Base-by-base conservation (phyloP, 202 grass and related monocot genomes). In the Zizania palustris region DNA sequence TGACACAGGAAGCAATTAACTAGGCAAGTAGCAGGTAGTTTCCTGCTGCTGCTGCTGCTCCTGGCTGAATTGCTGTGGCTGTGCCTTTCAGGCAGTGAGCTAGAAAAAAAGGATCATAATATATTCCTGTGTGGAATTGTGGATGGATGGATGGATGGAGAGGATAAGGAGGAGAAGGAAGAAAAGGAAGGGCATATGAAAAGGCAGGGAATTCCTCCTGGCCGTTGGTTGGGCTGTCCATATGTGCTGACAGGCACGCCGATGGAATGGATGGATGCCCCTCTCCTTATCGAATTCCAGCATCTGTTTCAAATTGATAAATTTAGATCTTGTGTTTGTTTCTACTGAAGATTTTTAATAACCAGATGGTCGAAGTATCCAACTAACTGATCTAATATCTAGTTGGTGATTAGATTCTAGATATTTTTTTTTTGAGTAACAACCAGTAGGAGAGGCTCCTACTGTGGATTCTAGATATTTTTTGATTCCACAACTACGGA, bases 191-290 rank as follows among this genome's bases (percentile, higher is more conserved):
- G 55, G 46, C 55, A 50, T 78, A 73, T 80, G 72, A 65, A 75
- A 80, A 73, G 64, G 72, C 68, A 49, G 67, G 81, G 43, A 85
- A 81, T 77, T 75, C 39, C 67, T 65, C 58, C 11, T 73, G 53
- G 54, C 77, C 85, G 79, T 77, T 71, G 72, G 72, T 82, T 63
- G 78, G 77, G 48, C 80, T 73, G 85, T 88, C 77, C 43, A 55
- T 41, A 20, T 65, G 15, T 35, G 51, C 6, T 55, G 51, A 55
- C 51, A 55, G 51, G 6, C 51, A 55, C 51, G 51, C 51, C 51
- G n/a, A 55, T 55, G 51, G 51, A 55, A 55, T 55, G 51, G 51
- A 55, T 55, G 51, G n/a, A 15, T 7, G 14, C 16, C 50, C 8
- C 50, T 42, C 50, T 20, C n/a, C 8, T 5, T 19, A 55, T 55